Evolutionary conservation across 2,329 filamentous ascomycete genomes (phyloP).

Genomic region (Aspergillus uvarum): DNA sequence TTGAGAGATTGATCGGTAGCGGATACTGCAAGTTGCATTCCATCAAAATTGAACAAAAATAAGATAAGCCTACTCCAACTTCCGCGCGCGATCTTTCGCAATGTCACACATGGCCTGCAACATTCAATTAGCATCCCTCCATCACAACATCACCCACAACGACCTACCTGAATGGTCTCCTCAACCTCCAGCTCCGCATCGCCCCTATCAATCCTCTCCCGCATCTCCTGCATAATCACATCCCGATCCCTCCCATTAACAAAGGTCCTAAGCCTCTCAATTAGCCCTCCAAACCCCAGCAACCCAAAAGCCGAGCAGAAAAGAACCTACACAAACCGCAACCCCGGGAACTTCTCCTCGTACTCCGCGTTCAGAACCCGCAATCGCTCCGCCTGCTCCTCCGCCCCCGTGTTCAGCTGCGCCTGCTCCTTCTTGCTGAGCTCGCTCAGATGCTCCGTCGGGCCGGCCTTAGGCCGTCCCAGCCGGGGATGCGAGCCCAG

Average conservation of each 20-base stretch:
- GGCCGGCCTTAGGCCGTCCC: background rate
- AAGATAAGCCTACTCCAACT: slow-evolving; percentile 46
- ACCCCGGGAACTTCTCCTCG: slow-evolving; percentile 71
- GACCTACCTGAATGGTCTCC: background rate
- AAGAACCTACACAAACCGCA: slow-evolving; percentile 65
- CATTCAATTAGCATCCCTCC: slow-evolving; percentile 25
- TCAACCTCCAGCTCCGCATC: slow-evolving; percentile 48
- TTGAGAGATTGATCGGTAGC: too few relatives aligned
- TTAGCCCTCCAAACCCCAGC: background rate
- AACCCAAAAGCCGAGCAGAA: background rate
- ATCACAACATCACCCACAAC: background rate
- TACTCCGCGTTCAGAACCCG: slow-evolving; percentile 71
- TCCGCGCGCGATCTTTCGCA: slow-evolving; percentile 72
- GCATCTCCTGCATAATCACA: slow-evolving; percentile 81
- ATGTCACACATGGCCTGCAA: slow-evolving; percentile 87
- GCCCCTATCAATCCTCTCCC: slow-evolving; percentile 65
- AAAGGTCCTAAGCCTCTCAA: slow-evolving; percentile 61
- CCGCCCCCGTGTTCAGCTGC: slow-evolving; percentile 59
- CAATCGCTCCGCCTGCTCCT: slow-evolving; percentile 51
- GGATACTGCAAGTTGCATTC: too few relatives aligned
- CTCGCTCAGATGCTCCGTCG: slow-evolving; percentile 24
- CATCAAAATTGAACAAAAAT: too few relatives aligned
- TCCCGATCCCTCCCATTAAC: slow-evolving; percentile 76
- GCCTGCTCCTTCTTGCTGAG: slow-evolving; percentile 82
- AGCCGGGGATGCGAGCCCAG: background rate